Evolutionary conservation across 306 rosid species (phyloP), one percentile per base, ranked within the genome.

Genomic region (Adenanthera pavonina): DNA sequence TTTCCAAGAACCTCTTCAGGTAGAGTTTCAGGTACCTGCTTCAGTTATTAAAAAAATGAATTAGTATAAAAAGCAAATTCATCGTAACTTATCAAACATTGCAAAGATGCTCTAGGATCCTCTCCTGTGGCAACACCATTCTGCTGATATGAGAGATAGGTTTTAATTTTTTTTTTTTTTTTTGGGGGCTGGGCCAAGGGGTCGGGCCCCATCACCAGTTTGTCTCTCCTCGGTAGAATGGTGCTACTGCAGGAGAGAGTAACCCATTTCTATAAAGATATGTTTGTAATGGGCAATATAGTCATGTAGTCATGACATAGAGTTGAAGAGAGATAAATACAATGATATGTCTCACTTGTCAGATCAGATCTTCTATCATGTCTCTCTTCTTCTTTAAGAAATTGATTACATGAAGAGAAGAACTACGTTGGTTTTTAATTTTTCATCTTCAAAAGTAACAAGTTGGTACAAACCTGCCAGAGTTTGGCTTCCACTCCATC

Each of bases 401-500:
- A 15, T 51, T 15, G 19, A 51, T 51, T 51, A 15, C 56, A 51
- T 51, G 17, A 48, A 11, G 12, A 48, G 53, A 48, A 25, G 30
- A 25, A 25, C 30, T 25, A 25, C 30, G 30, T 25, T 25, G 30
- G 30, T 25, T 25, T 25, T 25, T 25, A 0, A 25, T 48, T 14
- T 3, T 49, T 5, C 3, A 49, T 49, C n/a, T 13, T 49, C 54
- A 14, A 49, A 49, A 49, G 54, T 52, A 52, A 52, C 0, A 15
- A 6, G 20, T 6, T 52, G 20, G 8, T 52, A 52, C 86, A 61
- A 75, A 94, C 98, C 98, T 94, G 98, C 93, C 93, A 94, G 74
- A 94, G 87, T 79, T 90, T 91, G 78, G 83, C 95, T 69, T 95
- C 97, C 36, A 92, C 97, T 76, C 97, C 98, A 85, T 95, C 98